phyloP scores from a whole-genome alignment of 2,329 filamentous ascomycete genomes.

The Myriosclerotinia scirpicola region DNA sequence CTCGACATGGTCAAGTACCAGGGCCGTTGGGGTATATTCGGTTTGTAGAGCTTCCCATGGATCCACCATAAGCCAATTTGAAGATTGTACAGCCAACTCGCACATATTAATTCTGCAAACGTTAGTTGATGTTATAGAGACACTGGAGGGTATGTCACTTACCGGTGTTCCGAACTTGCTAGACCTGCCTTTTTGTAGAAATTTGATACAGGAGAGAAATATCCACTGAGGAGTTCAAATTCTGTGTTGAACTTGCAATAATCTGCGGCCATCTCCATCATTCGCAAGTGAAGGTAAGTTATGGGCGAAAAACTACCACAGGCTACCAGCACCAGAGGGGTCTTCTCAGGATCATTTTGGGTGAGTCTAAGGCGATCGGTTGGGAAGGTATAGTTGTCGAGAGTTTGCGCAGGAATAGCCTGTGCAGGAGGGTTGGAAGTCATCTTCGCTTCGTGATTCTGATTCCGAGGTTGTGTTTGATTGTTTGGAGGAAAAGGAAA shows the following conservation, averaged over 20 bases:
- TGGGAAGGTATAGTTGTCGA: conserved; percentile 56
- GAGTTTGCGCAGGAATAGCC: conserved; percentile 31
- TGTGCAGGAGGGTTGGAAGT: conserved; percentile 25
- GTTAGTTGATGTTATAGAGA: conserved; percentile 14
- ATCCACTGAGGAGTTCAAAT: conserved; percentile 85
- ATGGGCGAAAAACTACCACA: conserved; percentile 74
- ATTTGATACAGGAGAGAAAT: conserved; percentile 66
- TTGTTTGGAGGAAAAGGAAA: conserved; percentile 6
- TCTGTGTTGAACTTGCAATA: conserved; percentile 72
- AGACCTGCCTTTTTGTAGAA: conserved; percentile 77
- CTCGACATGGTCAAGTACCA: conserved; percentile 88
- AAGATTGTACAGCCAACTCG: conserved; percentile 73
- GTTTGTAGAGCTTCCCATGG: conserved; percentile 85
- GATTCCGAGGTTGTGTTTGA: neutral
- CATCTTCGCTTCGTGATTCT: conserved; percentile 22
- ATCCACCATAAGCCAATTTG: conserved; percentile 82
- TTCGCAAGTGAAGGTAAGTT: conserved; percentile 75
- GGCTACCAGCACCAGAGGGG: conserved; percentile 66
- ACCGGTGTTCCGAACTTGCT: conserved; percentile 69
- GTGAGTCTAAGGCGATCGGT: conserved; percentile 56
- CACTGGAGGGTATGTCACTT: conserved; percentile 30
- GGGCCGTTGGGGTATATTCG: conserved; percentile 83
- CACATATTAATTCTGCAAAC: conserved; percentile 73
- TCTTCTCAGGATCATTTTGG: conserved; percentile 56
- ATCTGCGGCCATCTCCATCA: conserved; percentile 76